Conservation (phyloP, 805 yeast species). For the Wickerhamiella dianesei region DNA sequence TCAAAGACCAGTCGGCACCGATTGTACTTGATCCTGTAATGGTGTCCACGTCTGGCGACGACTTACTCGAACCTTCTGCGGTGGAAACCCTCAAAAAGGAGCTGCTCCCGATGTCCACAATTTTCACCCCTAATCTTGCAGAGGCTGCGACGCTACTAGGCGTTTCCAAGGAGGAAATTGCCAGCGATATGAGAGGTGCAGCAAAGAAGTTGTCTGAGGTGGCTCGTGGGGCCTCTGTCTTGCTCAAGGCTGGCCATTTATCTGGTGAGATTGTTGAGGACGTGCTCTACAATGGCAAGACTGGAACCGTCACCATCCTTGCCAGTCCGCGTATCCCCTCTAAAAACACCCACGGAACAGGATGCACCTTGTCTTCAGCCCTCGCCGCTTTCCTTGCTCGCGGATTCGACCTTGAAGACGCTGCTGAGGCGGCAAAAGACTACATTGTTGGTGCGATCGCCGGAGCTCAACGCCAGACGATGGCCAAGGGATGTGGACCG, state of each 20-base stretch:
- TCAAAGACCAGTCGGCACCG: constrained; percentile 6
- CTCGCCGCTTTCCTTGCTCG: constrained; percentile 63
- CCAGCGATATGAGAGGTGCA: constrained; percentile 18
- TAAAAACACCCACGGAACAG: constrained; percentile 71
- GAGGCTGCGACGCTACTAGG: constrained; percentile 38
- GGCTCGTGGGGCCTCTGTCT: constrained; percentile 24
- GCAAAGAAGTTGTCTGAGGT: constrained; percentile 1
- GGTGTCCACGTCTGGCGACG: constrained; percentile 66
- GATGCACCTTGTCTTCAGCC: constrained; percentile 75
- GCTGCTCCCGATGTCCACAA: constrained; percentile 39
- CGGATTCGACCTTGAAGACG: constrained; percentile 32
- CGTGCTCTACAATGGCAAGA: constrained; percentile 18
- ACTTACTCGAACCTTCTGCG: constrained; percentile 37
- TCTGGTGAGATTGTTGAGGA: constrained; percentile 12
- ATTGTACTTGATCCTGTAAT: constrained; percentile 66
- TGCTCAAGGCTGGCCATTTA: constrained; percentile 78
- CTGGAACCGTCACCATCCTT: constrained; percentile 37
- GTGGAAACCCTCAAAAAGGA: constrained; percentile 31
- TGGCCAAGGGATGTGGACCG: constrained; percentile 49
- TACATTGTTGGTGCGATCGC: constrained; percentile 52
- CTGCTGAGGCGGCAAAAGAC: constrained; percentile 45
- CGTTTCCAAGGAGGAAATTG: constrained; percentile 6
- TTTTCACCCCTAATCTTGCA: constrained; percentile 62
- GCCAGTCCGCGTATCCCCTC: constrained; percentile 36
- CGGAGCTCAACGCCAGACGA: constrained; percentile 32